Base-by-base conservation (phyloP, 2,329 filamentous ascomycete species). In the Sarocladium kiliense region DNA sequence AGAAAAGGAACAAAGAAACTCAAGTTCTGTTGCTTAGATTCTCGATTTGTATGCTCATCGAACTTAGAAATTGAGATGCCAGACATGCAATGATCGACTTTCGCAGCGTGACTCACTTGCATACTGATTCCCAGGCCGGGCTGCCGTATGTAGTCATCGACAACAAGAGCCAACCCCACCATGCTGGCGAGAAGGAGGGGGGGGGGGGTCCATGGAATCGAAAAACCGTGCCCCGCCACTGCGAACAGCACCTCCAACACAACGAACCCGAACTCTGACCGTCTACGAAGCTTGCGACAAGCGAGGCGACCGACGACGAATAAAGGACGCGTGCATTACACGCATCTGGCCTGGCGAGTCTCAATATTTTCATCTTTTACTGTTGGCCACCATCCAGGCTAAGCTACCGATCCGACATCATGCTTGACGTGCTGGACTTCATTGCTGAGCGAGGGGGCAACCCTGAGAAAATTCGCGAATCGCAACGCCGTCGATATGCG, bases 401-500 rank as follows among this genome's bases (percentile, higher is more conserved):
- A 18, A 26, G 14, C 23, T 9, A 25, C 18, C 14, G n/a, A 19
- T 2, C 36, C 39, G 27, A 25, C 63, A 72, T 59, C 32, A 91
- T 91, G 87, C 79, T 91, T 62, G 89, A 92, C 76, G 79, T 91
- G 55, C 79, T 82, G 63, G 88, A 92, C 68, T 91, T 93, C 69
- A 87, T 93, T 66, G 74, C 82, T 68, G 91, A 97, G 73, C 88
- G 91, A 64, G 94, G 93, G 62, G 94, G 94, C 64, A 85, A 97
- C 74, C 90, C 91, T 16, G 88, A 96, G 68, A 87, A 86, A 76
- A 94, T 99, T 73, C 88, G 89, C 71, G 91, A 97, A 72, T 94
- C 88, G 61, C 94, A 99, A 74, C 84, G 88, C 63, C 86, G 85
- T 68, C 86, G 94, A 64, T 82, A 85, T 76, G 92, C 90, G 50